phyloP scores from a whole-genome alignment of 192 early-diverging fungal species.

The Gryganskiella cystojenkinii region DNA sequence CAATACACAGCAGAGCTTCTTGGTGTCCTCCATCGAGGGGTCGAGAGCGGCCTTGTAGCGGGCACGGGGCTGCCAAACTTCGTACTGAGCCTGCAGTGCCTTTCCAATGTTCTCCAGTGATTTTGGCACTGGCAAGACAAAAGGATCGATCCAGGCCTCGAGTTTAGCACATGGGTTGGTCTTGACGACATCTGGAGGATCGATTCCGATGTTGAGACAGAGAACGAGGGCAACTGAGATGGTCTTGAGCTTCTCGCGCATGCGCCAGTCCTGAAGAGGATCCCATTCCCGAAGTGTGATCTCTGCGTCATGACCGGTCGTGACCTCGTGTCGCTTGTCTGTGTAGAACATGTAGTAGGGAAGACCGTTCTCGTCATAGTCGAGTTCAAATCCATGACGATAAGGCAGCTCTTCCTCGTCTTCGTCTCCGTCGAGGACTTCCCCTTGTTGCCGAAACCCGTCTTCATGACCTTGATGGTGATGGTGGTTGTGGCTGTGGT shows the following conservation, averaged over 20 bases:
- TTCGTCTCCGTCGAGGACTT: conserved; percentile 28
- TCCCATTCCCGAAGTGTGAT: conserved; percentile 43
- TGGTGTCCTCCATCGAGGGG: conserved; percentile 93
- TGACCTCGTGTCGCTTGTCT: conserved; percentile 65
- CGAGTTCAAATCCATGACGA: conserved; percentile 63
- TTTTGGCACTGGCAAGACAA: conserved; percentile 76
- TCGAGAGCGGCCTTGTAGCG: conserved; percentile 87
- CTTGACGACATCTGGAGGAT: conserved; percentile 93
- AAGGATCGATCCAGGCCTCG: conserved; percentile 97
- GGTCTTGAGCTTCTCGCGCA: conserved; percentile 78
- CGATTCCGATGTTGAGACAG: conserved; percentile 96
- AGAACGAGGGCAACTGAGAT: conserved; percentile 87
- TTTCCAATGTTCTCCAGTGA: conserved; percentile 90
- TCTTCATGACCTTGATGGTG: conserved; percentile 10
- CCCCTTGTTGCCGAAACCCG: conserved; percentile 35
- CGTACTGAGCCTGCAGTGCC: conserved; percentile 93
- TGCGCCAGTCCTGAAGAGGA: conserved; percentile 64
- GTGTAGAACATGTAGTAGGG: conserved; percentile 65
- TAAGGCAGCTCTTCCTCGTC: conserved; percentile 30
- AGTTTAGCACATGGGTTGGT: conserved; percentile 89
- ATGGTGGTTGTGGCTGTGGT: too few species aligned
- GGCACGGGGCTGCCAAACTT: conserved; percentile 86
- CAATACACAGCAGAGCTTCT: conserved; percentile 86
- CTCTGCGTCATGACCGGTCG: conserved; percentile 44
- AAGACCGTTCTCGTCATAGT: conserved; percentile 61